These are phyloP conservation scores for Cystoisospora suis DNA, from an alignment of 169 alveolate species.

Conservation along the genomic window DNA sequence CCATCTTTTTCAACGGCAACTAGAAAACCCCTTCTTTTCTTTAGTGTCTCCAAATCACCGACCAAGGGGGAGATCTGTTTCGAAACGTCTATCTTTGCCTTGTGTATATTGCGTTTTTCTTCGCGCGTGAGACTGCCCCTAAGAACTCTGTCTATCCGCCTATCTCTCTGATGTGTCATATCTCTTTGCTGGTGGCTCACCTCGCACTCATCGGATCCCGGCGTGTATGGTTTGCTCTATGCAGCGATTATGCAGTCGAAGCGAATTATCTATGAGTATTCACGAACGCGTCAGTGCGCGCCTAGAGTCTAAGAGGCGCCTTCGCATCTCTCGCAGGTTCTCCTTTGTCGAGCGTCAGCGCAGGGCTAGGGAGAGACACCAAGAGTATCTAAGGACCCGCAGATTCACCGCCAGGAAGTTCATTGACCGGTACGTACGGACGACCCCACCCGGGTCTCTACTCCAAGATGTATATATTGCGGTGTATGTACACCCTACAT, in stretches of 20 bases:
- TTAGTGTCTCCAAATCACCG: too few relatives aligned
- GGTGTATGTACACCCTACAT: neutral
- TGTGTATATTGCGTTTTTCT: too few relatives aligned
- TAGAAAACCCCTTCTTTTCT: too few relatives aligned
- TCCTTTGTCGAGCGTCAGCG: conserved; percentile 20
- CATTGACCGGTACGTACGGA: conserved; percentile 7
- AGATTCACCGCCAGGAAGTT: neutral
- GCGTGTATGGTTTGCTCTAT: too few relatives aligned
- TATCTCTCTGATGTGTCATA: too few relatives aligned
- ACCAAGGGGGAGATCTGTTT: too few relatives aligned
- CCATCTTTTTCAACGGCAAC: too few relatives aligned
- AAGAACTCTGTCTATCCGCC: too few relatives aligned
- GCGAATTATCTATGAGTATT: conserved; percentile 25
- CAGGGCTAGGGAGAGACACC: conserved; percentile 18
- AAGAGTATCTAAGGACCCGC: neutral
- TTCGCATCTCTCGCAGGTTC: neutral
- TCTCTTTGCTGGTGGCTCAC: too few relatives aligned
- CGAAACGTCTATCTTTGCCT: too few relatives aligned
- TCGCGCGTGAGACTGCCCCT: too few relatives aligned
- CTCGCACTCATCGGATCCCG: too few relatives aligned
- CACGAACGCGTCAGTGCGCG: conserved; percentile 31
- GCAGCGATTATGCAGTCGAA: conserved; percentile 21
- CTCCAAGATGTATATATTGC: neutral
- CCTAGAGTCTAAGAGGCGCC: neutral
- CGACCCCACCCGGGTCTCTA: neutral